phyloP scores from a whole-genome alignment of 2,329 filamentous ascomycete species.

The Clonostachys sp. region DNA sequence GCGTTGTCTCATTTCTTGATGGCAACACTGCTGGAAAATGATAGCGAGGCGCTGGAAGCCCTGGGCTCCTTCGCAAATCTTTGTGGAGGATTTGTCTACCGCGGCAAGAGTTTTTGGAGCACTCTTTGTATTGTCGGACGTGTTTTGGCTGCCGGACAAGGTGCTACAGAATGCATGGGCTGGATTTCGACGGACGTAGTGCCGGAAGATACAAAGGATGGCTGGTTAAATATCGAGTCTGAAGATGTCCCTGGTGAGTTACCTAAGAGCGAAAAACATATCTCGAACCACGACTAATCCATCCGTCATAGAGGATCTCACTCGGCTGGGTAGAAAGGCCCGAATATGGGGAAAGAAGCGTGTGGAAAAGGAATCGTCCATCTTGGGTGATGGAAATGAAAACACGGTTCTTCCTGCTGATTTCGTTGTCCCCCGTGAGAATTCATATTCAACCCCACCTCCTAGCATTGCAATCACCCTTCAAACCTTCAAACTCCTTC shows the following conservation, averaged over 20 bases:
- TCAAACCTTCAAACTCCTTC: conserved; percentile 42
- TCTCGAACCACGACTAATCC: neutral
- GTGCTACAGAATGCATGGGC: conserved; percentile 62
- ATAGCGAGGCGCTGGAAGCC: conserved; percentile 51
- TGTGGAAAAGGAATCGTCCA: conserved; percentile 55
- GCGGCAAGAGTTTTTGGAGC: conserved; percentile 64
- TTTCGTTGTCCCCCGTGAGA: conserved; percentile 58
- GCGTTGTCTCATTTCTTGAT: conserved; percentile 60
- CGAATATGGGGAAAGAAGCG: conserved; percentile 57
- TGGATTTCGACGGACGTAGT: conserved; percentile 61
- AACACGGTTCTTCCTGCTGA: conserved; percentile 53
- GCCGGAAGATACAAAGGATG: conserved; percentile 48
- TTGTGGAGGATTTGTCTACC: conserved; percentile 60
- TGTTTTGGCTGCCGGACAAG: conserved; percentile 57
- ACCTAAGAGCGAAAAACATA: neutral
- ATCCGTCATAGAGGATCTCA: conserved; percentile 35
- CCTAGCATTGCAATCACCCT: conserved; percentile 44
- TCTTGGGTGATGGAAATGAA: conserved; percentile 53
- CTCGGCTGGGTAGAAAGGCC: conserved; percentile 47
- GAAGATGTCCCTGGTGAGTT: conserved; percentile 47
- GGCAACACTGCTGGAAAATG: conserved; percentile 61
- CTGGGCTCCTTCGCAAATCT: conserved; percentile 59
- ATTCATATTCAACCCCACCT: conserved; percentile 41
- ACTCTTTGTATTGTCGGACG: conserved; percentile 61
- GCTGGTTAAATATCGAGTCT: conserved; percentile 56